A percentile compares a stretch with the other conserved stretches of the same genome.
phyloP scores from a whole-genome alignment of 495 filamentous ascomycete genomes.

The Glonium stellatum region DNA sequence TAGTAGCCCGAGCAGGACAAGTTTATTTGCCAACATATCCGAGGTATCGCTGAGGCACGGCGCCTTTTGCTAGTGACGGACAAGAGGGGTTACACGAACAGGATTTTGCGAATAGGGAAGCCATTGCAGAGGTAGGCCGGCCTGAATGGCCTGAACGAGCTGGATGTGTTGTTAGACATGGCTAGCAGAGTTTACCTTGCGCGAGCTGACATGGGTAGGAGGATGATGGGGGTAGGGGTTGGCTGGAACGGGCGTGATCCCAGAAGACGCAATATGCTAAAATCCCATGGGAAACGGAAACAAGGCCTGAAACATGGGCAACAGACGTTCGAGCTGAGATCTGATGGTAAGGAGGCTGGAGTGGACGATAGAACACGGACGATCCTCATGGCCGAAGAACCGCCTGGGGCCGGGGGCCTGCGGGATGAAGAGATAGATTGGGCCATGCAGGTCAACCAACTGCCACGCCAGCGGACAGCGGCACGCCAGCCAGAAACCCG shows the following conservation, averaged over 20 bases:
- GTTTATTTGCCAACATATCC: conserved; percentile 1
- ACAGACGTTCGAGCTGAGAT: background rate
- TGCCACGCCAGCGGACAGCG: conserved; percentile 15
- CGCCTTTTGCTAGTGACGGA: background rate
- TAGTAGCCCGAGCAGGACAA: conserved; percentile 6
- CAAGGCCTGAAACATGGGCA: background rate
- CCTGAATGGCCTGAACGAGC: background rate
- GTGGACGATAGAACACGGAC: conserved; percentile 12
- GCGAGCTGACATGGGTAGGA: conserved; percentile 3
- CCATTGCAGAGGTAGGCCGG: background rate
- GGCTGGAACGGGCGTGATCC: background rate
- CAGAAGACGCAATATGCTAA: background rate
- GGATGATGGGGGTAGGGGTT: background rate
- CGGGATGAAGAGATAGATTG: conserved; percentile 19
- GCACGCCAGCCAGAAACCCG: conserved; percentile 23
- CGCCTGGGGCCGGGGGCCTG: conserved; percentile 25
- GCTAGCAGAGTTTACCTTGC: background rate
- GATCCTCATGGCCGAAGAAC: conserved; percentile 26
- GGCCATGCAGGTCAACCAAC: conserved; percentile 1
- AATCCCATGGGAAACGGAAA: conserved; percentile 4
- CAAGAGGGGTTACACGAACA: conserved; percentile 22
- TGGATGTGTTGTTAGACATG: background rate
- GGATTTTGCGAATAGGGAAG: conserved; percentile 7
- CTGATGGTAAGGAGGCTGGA: conserved; percentile 9
- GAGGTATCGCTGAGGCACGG: conserved; percentile 18